phyloP scores from a whole-genome alignment of 1,284 basidiomycete genomes.

The Sanghuangporus baumii region DNA sequence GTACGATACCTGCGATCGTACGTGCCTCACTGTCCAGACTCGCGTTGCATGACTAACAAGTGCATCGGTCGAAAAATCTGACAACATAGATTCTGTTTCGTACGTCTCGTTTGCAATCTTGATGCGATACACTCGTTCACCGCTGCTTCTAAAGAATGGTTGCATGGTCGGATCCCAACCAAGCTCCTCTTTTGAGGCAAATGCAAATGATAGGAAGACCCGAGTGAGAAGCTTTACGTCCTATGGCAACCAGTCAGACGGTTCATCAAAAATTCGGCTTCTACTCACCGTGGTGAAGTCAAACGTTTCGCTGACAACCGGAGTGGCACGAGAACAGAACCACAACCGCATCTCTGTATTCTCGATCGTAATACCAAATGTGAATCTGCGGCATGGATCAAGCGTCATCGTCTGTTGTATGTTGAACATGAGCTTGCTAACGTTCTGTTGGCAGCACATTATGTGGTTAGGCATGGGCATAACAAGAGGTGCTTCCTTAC shows the following conservation, averaged over 20 bases:
- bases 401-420: conserved; percentile 17
- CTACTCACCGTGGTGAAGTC: not conserved
- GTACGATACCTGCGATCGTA: not conserved
- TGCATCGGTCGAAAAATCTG: not conserved
- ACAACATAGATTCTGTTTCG: not conserved
- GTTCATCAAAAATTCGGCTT: not conserved
- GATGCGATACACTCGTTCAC: not conserved
- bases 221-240: not conserved
- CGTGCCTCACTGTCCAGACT: not conserved
- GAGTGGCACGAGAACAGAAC: not conserved
- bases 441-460: not conserved
- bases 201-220: not conserved
- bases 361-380: conserved; percentile 17
- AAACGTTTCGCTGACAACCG: not conserved
- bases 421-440: conserved; percentile 9
- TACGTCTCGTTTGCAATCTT: not conserved
- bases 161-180: conserved; percentile 3
- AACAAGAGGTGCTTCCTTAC: not conserved
- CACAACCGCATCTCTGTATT: not conserved
- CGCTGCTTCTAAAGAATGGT: too few relatives aligned
- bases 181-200: not conserved
- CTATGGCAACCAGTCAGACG: not conserved
- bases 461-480: not conserved
- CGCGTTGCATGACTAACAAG: not conserved
- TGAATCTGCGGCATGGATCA: conserved; percentile 18